Base-by-base conservation (phyloP, 2,329 filamentous ascomycete species). In the Paraphaeosphaeria minitans region DNA sequence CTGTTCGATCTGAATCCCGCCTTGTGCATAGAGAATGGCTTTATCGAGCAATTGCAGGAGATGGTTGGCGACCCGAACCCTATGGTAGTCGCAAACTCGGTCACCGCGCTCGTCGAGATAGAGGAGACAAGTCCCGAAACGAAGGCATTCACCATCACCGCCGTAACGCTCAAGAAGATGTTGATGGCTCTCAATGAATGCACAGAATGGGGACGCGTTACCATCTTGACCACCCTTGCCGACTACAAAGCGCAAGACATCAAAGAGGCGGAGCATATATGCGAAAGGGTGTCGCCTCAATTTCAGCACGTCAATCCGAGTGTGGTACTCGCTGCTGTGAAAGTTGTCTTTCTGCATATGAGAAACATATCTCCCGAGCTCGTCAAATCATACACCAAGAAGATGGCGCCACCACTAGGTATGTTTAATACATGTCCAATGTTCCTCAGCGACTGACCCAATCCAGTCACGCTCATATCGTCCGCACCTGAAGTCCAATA, bases 261-360 rank as follows among this genome's bases (percentile, higher is more conserved):
- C 60, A 98, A 97, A 80, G 95, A 99, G 80, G 90, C 94, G 56
- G 95, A 99, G 80, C 95, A 98, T 76, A 97, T 99, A 58, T 99
- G 95, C 78, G 95, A 99, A 82, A 85, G 95, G 71, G 94, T 98
- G 37, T 88, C 92, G 53, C 95, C 95, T 42, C 95, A 99, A 74
- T 99, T 99, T 76, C 95, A 99, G 79, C 95, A 99, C 73, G 94
- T 97, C 72, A 99, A 99, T 73, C 92, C 95, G 2, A 96, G 94
- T 74, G 95, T 99, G 16, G 95, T 99, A 21, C 81, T 99, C 64
- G 92, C 95, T n/a, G 95, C 95, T 21, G 93, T 99, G 70, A 99
- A 99, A 82, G 92, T 92, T 14, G 96, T 99, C 41, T 99, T 99
- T 75, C 87, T 96, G 62, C 95, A 99, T 77, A 98, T 98, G 93